Evolutionary conservation across 2,329 filamentous ascomycete species (phyloP), one percentile per base, ranked within the genome.

Genomic region (Trichoderma aggressivum): DNA sequence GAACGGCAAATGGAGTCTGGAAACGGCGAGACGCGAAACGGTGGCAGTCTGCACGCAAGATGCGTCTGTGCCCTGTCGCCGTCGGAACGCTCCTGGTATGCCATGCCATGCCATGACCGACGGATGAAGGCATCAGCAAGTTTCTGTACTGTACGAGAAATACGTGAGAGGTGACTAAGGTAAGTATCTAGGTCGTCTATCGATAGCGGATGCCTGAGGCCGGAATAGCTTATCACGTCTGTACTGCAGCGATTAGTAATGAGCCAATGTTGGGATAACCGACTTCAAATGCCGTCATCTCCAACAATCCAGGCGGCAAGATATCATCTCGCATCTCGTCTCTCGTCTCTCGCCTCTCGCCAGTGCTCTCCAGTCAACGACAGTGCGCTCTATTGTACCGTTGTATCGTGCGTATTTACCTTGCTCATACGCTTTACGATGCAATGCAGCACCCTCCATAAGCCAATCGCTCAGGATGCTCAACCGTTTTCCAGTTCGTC

Each of bases 1-100:
- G 66, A 69, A 24, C 39, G 66, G 55, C 39, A 69, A 50, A 59
- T 68, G 26, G 64, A 68, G 7, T 24, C n/a, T 43, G 28, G 28
- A 47, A 32, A 39, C 56, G 28, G 58, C n/a, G 28, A 34, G n/a
- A 55, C 28, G 26, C 26, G n/a, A 58, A 6, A 67, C 24, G 53
- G 50, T 21, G 50, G 34, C 47, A 16, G 26, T 12, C 34, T 14
- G 7, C n/a, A 21, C 24, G n/a, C 59, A 39, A 18, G 16, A 39
- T 39, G 59, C 58, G 58, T 21, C 59, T 39, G n/a, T 61, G 59
- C 32, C 63, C 59, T 39, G 32, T n/a, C 14, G 21, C 43, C 62
- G 43, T 66, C 63, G 63, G 47, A 36, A 28, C 10, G 60, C 60
- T 43, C 36, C 21, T 39, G 16, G 21, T 10, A 50, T 21, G 43